Evolutionary conservation across 106 monocot species (phyloP).

Genomic region (Dioscorea dumetorum): DNA sequence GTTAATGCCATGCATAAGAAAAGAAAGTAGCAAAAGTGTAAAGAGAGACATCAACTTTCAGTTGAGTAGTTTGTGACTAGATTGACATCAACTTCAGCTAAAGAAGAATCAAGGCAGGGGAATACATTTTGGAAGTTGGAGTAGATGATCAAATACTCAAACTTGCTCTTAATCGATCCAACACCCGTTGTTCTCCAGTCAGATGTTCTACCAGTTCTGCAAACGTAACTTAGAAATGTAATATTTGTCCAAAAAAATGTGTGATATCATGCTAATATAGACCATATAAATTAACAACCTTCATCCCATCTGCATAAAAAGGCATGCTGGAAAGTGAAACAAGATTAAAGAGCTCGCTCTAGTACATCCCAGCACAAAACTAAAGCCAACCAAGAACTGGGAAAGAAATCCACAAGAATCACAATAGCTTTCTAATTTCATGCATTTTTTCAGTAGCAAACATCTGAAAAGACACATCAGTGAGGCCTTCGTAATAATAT

Average conservation of each 20-base stretch:
- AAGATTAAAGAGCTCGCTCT: too few relatives aligned
- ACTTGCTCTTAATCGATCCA: slow-evolving; percentile 16
- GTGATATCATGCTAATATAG: neutral
- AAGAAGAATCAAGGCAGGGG: too few relatives aligned
- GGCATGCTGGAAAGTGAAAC: too few relatives aligned
- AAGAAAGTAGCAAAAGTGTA: too few relatives aligned
- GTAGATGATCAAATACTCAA: slow-evolving; percentile 1
- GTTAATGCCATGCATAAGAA: too few relatives aligned
- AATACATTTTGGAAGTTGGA: too few relatives aligned
- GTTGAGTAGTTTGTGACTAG: too few relatives aligned
- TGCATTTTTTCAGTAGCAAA: neutral
- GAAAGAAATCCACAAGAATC: neutral
- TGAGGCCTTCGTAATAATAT: neutral
- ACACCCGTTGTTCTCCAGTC: slow-evolving; percentile 32
- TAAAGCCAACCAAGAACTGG: neutral
- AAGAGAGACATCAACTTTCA: too few relatives aligned
- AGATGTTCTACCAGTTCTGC: slow-evolving; percentile 45
- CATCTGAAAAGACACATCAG: too few relatives aligned
- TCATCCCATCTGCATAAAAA: neutral
- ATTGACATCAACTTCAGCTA: too few relatives aligned
- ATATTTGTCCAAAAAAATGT: neutral
- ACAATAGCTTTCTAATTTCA: neutral
- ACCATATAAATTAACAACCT: neutral
- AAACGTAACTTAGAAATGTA: neutral
- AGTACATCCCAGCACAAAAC: neutral